phyloP scores from a whole-genome alignment of 2,329 filamentous ascomycete genomes.

The Sporothrix inflata region DNA sequence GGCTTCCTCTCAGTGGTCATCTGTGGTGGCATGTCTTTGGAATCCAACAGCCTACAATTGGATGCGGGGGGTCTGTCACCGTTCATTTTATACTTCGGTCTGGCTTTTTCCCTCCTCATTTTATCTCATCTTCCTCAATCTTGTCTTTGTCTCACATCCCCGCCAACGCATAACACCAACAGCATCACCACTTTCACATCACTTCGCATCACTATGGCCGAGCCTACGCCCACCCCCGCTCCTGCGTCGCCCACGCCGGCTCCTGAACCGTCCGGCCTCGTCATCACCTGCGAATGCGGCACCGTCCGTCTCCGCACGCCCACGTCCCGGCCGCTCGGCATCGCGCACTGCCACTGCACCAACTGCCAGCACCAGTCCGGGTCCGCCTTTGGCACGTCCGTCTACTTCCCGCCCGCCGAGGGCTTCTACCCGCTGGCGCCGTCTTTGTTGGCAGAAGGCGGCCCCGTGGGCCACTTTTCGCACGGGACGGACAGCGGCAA shows the following conservation, averaged over 20 bases:
- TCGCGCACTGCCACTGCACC: constrained; percentile 72
- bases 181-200: background rate
- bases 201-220: background rate
- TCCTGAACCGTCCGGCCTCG: constrained; percentile 22
- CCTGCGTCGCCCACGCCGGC: constrained; percentile 11
- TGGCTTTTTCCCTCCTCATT: background rate
- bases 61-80: background rate
- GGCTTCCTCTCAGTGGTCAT: background rate
- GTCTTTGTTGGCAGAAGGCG: constrained; percentile 7
- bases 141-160: background rate
- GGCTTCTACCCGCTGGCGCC: constrained; percentile 29
- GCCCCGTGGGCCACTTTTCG: background rate
- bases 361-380: constrained; percentile 67
- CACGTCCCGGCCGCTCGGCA: constrained; percentile 59
- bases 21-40: background rate
- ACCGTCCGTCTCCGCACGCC: constrained; percentile 66
- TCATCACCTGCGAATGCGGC: constrained; percentile 63
- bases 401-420: constrained; percentile 26
- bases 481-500: constrained; percentile 27
- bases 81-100: background rate
- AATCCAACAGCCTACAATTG: background rate
- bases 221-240: background rate
- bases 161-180: background rate
- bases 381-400: constrained; percentile 43
- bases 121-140: background rate